phyloP scores from a whole-genome alignment of 495 filamentous ascomycete species.

The Terfezia claveryi region DNA sequence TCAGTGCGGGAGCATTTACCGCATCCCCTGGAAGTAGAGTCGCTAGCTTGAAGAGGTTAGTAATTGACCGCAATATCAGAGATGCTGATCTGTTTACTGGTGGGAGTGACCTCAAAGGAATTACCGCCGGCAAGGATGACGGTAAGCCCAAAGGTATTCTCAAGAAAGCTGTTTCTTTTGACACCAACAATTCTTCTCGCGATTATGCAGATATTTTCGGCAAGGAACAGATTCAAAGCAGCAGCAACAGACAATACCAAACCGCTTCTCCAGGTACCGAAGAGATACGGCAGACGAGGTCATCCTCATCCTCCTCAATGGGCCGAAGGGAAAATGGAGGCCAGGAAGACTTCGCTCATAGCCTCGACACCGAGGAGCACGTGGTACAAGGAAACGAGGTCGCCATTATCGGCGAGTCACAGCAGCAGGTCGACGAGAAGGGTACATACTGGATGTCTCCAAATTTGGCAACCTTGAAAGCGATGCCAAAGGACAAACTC shows the following conservation, averaged over 20 bases:
- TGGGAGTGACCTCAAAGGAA: slow-evolving; percentile 42
- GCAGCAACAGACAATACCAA: slow-evolving; percentile 15
- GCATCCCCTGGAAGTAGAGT: slow-evolving; percentile 36
- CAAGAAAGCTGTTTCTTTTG: slow-evolving; percentile 80
- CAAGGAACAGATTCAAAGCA: slow-evolving; percentile 19
- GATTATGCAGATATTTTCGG: slow-evolving; percentile 23
- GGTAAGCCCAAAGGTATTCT: slow-evolving; percentile 32
- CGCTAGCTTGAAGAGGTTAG: slow-evolving; percentile 62
- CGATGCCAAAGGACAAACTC: slow-evolving; percentile 50
- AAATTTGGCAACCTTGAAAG: slow-evolving; percentile 40
- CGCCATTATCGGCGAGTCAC: slow-evolving; percentile 33
- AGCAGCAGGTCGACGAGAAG: slow-evolving; percentile 8
- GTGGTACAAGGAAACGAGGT: slow-evolving; percentile 55
- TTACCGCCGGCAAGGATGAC: slow-evolving; percentile 18
- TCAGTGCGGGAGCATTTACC: slow-evolving; percentile 70
- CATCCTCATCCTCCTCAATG: slow-evolving; percentile 20
- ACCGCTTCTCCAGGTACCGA: slow-evolving; percentile 33
- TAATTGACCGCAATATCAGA: slow-evolving; percentile 66
- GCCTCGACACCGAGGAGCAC: slow-evolving; percentile 42
- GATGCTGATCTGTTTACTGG: slow-evolving; percentile 18
- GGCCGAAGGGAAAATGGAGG: slow-evolving; percentile 19
- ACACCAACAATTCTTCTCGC: slow-evolving; percentile 31
- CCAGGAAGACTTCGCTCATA: slow-evolving; percentile 27
- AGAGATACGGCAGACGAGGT: slow-evolving; percentile 45
- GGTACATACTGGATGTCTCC: slow-evolving; percentile 64